Base-by-base conservation (phyloP, 768 basidiomycete genomes). In the Psilocybe tampanensis region DNA sequence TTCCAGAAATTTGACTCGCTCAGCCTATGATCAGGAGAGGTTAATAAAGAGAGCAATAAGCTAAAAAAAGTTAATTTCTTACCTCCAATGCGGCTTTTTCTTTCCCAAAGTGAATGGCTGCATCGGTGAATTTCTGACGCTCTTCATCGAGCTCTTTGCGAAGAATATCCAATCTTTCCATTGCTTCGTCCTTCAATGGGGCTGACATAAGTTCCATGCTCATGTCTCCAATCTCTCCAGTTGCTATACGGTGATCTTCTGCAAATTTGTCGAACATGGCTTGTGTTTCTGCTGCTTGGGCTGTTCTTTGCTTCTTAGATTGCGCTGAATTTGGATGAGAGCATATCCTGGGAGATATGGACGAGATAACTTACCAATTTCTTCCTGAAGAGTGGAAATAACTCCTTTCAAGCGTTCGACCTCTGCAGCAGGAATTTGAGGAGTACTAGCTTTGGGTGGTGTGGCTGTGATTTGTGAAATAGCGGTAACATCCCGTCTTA, bases 41-140 rank as follows among this genome's bases (percentile, higher is more conserved):
- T 58, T 36, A 58, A 54, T 49, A 26, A 56, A 24, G 23, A 32
- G 29, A 36, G 41, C 65, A 36, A 29, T 13, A 52, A n/a, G n/a
- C 48, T 47, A 13, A 52, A 29, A 15, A 19, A 23, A 57, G 13
- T 41, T 8, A 19, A 13, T 54, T 29, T 29, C 29, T 56, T 67
- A 90, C 91, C 82, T 92, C 89, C 12, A 92, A 68, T 4, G 75
- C 72, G 2, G 84, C 80, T 66, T 81, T 84, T 54, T 92, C 90
- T 61, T 81, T 80, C 1, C 84, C 84, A 22, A 93, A 72, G 56
- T 76, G 79, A 18, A 89, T 72, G 12, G 86, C 78, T 19, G 86
- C 86, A 58, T 86, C 83, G 0, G 85, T 84, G 60, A 90, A 84
- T 56, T 83, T 83, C 51, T 74, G 74, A 9, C 86, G 80, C 60